These are phyloP conservation scores for Phaeosphaeria sp. DNA, from an alignment of 2,329 filamentous ascomycete genomes.

Conservation along the genomic window DNA sequence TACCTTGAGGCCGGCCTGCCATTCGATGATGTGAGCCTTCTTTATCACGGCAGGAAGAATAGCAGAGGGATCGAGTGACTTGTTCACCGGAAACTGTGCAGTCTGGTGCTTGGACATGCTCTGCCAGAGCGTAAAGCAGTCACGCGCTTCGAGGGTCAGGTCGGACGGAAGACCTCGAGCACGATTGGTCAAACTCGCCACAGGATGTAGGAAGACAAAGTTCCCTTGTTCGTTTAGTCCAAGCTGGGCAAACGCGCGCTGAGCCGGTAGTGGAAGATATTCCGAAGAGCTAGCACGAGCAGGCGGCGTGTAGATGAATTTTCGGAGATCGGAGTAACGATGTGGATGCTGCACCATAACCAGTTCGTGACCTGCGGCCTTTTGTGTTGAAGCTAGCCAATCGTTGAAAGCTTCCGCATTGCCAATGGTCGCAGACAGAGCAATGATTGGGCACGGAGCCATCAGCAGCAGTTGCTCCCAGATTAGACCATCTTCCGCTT, in stretches of 20 bases:
- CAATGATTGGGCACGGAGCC: constrained; percentile 78
- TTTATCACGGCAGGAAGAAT: constrained; percentile 62
- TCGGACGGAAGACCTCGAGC: constrained; percentile 71
- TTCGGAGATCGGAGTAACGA: constrained; percentile 79
- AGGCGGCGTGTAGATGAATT: constrained; percentile 69
- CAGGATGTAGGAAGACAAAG: constrained; percentile 70
- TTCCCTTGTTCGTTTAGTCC: constrained; percentile 57
- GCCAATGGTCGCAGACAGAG: constrained; percentile 79
- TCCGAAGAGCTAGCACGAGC: constrained; percentile 34
- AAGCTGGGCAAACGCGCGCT: constrained; percentile 46
- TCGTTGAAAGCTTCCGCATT: constrained; percentile 73
- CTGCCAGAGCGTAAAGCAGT: constrained; percentile 71
- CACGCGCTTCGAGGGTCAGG: constrained; percentile 71
- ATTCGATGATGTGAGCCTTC: constrained; percentile 70
- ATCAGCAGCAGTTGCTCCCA: constrained; percentile 81
- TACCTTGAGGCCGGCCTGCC: constrained; percentile 68
- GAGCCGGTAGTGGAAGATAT: constrained; percentile 59
- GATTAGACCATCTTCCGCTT: constrained; percentile 75
- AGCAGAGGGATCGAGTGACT: constrained; percentile 57
- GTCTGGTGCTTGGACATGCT: constrained; percentile 67
- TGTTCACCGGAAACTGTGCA: constrained; percentile 57
- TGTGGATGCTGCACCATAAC: constrained; percentile 72
- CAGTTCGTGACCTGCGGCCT: constrained; percentile 66
- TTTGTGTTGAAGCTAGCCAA: constrained; percentile 72
- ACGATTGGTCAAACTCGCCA: constrained; percentile 67